Evolutionary conservation across 2,329 filamentous ascomycete species (phyloP).

Genomic region (Ramichloridium luteum): DNA sequence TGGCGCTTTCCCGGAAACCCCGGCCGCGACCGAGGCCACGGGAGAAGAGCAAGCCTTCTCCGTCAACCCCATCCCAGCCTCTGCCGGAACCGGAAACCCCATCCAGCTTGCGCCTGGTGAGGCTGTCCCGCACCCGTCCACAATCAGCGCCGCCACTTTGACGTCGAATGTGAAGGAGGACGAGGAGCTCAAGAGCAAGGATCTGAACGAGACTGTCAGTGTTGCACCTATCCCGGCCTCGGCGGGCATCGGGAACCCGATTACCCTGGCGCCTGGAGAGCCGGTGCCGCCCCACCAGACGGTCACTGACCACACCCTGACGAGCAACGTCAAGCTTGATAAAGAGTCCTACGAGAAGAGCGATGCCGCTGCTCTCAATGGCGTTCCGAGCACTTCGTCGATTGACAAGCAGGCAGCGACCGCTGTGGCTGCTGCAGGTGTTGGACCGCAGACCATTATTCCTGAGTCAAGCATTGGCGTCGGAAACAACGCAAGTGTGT

Average conservation of each 20-base stretch:
- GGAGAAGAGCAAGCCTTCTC: slow-evolving; percentile 32
- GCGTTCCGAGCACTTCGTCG: background rate
- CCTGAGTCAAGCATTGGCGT: slow-evolving; percentile 75
- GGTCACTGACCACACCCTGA: slow-evolving; percentile 58
- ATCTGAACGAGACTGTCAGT: slow-evolving; percentile 28
- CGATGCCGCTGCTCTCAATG: slow-evolving; percentile 46
- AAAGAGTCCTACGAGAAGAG: slow-evolving; percentile 77
- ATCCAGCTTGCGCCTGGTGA: slow-evolving; percentile 67
- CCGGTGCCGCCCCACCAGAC: slow-evolving; percentile 57
- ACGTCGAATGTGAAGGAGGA: slow-evolving; percentile 54
- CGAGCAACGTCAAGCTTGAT: slow-evolving; percentile 54
- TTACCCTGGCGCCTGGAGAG: slow-evolving; percentile 68
- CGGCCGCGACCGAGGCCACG: slow-evolving; percentile 33
- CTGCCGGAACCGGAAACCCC: slow-evolving; percentile 57
- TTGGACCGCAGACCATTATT: slow-evolving; percentile 47
- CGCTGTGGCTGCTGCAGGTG: slow-evolving; percentile 34
- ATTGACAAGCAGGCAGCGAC: slow-evolving; percentile 24
- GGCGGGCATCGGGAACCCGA: slow-evolving; percentile 57
- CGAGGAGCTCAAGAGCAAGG: slow-evolving; percentile 39
- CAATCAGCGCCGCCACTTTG: slow-evolving; percentile 57
- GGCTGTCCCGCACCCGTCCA: slow-evolving; percentile 57
- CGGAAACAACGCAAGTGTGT: slow-evolving; percentile 29
- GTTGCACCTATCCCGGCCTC: slow-evolving; percentile 49
- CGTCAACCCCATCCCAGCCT: slow-evolving; percentile 48
- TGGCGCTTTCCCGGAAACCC: slow-evolving; percentile 62